phyloP scores from a whole-genome alignment of 495 filamentous ascomycete genomes.

The Daldinia loculata region DNA sequence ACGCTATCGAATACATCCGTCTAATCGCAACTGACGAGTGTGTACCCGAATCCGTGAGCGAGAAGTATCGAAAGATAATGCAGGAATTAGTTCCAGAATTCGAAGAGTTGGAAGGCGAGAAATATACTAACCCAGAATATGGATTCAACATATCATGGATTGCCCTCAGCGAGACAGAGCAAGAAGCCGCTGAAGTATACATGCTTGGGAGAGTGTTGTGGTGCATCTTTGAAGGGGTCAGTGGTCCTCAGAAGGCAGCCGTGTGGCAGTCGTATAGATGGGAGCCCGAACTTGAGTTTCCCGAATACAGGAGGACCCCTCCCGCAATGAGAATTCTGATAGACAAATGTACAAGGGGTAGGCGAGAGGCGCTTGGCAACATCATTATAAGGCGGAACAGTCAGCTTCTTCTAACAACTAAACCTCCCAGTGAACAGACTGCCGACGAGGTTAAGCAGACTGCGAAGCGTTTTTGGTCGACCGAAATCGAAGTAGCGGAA shows the following conservation, averaged over 20 bases:
- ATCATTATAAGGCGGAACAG: conserved; percentile 50
- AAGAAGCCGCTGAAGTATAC: conserved; percentile 60
- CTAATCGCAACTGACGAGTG: conserved; percentile 49
- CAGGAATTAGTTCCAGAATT: conserved; percentile 50
- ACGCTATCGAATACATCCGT: conserved; percentile 57
- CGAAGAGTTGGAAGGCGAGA: conserved; percentile 48
- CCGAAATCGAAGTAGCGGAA: conserved; percentile 53
- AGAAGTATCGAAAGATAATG: conserved; percentile 49
- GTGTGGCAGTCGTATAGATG: conserved; percentile 59
- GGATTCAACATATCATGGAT: conserved; percentile 60
- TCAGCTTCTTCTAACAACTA: conserved; percentile 47
- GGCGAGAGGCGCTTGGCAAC: conserved; percentile 48
- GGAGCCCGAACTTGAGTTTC: conserved; percentile 60
- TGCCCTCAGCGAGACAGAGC: conserved; percentile 51
- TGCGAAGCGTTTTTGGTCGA: conserved; percentile 53
- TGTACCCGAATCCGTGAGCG: conserved; percentile 45
- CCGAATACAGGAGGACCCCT: conserved; percentile 52
- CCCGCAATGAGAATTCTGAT: conserved; percentile 50
- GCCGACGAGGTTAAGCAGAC: conserved; percentile 44
- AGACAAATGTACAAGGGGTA: conserved; percentile 55
- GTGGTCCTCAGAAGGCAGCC: conserved; percentile 55
- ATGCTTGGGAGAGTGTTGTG: conserved; percentile 62
- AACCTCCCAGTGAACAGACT: conserved; percentile 31
- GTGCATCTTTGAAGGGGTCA: conserved; percentile 63
- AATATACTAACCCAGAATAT: conserved; percentile 46